Evolutionary conservation across 2,329 filamentous ascomycete genomes (phyloP).

Genomic region (Talaromyces sp.): DNA sequence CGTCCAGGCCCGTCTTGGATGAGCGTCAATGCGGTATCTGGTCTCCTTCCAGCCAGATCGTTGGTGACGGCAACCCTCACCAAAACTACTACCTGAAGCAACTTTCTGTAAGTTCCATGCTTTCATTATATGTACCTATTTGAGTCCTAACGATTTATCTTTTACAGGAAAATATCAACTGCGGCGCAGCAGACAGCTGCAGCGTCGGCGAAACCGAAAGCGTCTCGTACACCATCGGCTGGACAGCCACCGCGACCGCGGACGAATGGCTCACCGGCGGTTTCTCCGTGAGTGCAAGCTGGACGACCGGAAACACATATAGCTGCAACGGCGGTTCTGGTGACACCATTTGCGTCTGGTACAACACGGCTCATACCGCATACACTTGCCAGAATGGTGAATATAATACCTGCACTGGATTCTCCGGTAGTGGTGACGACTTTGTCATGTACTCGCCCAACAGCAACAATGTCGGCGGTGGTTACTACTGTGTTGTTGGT

Average conservation of each 20-base stretch:
- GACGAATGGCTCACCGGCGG: neutral
- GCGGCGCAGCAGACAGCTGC: neutral
- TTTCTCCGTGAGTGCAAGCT: neutral
- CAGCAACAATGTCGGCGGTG: neutral
- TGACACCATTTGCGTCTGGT: slow-evolving; percentile 3
- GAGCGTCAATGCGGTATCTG: slow-evolving; percentile 1
- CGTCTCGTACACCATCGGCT: neutral
- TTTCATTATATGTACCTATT: neutral
- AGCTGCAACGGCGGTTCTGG: neutral
- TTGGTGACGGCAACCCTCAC: slow-evolving; percentile 1
- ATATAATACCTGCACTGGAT: neutral
- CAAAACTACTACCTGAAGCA: neutral
- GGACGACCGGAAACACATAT: neutral
- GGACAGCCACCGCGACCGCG: neutral
- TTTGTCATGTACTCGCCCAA: slow-evolving; percentile 6
- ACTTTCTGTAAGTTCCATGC: neutral
- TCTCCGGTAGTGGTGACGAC: neutral
- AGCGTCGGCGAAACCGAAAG: neutral
- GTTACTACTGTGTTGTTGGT: slow-evolving; percentile 5
- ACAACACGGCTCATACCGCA: neutral
- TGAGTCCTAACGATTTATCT: too few species aligned
- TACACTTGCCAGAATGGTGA: neutral
- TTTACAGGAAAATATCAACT: neutral
- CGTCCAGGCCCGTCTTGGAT: neutral
- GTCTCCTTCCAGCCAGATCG: neutral